These are phyloP conservation scores for Tephrocybe sp. DNA, from an alignment of 768 basidiomycete genomes.

Conservation along the genomic window DNA sequence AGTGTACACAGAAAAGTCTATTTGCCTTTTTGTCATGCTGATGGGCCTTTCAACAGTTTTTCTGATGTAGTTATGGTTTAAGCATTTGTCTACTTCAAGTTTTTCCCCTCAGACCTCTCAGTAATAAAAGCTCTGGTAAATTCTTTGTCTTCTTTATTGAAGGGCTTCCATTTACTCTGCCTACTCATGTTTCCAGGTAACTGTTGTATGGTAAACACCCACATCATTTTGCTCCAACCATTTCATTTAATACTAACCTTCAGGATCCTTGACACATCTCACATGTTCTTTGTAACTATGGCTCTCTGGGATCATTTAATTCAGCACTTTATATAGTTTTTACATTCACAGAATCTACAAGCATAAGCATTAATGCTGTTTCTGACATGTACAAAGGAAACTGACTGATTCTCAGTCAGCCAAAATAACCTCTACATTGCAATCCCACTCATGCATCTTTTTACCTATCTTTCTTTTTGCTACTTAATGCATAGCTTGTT, in stretches of 20 bases:
- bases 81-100: constrained; percentile 38
- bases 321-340: constrained; percentile 32
- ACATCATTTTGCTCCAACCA: background rate
- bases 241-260: background rate
- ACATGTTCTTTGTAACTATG: constrained; percentile 35
- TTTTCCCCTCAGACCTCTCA: constrained; percentile 31
- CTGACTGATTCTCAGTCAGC: constrained; percentile 31
- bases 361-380: constrained; percentile 23
- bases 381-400: background rate
- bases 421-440: constrained; percentile 32
- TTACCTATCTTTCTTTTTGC: background rate
- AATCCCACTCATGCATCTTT: constrained; percentile 29
- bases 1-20: background rate
- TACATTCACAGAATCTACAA: constrained; percentile 42
- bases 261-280: constrained; percentile 32
- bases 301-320: constrained; percentile 44
- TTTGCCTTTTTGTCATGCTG: background rate
- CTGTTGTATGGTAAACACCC: constrained; percentile 25
- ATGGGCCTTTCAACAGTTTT: constrained; percentile 25
- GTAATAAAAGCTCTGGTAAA: constrained; percentile 34
- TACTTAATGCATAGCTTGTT: background rate
- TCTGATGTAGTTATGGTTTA: constrained; percentile 42
- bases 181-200: constrained; percentile 16
- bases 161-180: background rate
- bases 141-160: background rate